A percentile compares a stretch with the other conserved stretches of the same genome.
Conservation (phyloP, 73 alveolate species). For the Uronychia binucleata region DNA sequence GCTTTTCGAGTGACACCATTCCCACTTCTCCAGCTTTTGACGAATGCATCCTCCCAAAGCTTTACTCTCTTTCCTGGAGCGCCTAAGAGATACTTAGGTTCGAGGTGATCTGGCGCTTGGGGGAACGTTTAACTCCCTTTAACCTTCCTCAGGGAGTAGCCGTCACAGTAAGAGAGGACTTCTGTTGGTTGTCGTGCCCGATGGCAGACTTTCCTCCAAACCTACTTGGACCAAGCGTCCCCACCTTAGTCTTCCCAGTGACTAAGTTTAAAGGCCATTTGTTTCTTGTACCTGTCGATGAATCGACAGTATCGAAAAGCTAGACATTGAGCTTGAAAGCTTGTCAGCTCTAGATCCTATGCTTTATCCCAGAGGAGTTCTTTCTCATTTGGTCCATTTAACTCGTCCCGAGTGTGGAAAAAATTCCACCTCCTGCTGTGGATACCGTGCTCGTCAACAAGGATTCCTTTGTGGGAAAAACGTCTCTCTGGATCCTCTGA, state of each 20-base stretch:
- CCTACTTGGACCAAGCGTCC: neutral
- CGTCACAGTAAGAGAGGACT: neutral
- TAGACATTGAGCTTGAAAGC: neutral
- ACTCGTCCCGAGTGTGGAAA: neutral
- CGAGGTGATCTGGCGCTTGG: neutral
- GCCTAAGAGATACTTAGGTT: neutral
- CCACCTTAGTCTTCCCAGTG: too few relatives aligned
- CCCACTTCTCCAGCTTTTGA: neutral
- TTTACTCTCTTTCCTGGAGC: neutral
- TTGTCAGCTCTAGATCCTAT: neutral
- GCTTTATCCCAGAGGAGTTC: neutral
- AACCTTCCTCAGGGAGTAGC: neutral
- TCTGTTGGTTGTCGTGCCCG: neutral
- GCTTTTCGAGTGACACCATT: neutral
- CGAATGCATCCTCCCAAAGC: neutral
- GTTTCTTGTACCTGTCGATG: too few relatives aligned
- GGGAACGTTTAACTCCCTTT: too few relatives aligned
- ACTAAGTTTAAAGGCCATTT: too few relatives aligned
- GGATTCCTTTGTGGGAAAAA: neutral
- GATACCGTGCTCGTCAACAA: neutral
- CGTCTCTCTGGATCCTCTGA: neutral
- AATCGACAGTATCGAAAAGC: too few relatives aligned
- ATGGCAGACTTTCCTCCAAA: neutral
- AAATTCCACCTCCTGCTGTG: neutral
- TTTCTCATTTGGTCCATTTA: neutral